Evolutionary conservation across 805 yeast genomes (phyloP).

Genomic region (Suhomyces sp.): DNA sequence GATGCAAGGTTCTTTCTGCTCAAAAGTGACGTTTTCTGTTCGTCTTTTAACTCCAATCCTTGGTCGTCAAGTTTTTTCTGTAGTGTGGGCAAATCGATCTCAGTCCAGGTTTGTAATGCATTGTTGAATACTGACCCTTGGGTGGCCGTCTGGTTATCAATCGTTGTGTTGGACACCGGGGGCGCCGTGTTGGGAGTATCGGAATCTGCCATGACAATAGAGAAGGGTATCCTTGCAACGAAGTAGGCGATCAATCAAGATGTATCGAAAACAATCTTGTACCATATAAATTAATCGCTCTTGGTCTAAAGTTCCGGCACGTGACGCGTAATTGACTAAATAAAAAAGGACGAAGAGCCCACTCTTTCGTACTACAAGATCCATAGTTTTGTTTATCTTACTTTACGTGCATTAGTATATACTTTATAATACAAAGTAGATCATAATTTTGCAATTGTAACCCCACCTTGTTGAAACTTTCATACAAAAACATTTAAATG

Average conservation of each 20-base stretch:
- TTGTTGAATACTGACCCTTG: constrained; percentile 6
- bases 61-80: constrained; percentile 75
- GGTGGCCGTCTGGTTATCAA: too few species aligned
- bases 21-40: constrained; percentile 64
- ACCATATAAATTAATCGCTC: too few species aligned
- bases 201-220: neutral
- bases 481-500: constrained; percentile 58
- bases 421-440: constrained; percentile 7
- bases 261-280: too few species aligned
- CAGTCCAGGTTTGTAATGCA: constrained; percentile 74
- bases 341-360: too few species aligned
- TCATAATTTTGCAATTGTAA: neutral
- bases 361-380: too few species aligned
- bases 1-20: constrained; percentile 76
- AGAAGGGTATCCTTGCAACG: too few species aligned
- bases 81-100: constrained; percentile 64
- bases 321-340: too few species aligned
- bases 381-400: too few species aligned
- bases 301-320: too few species aligned
- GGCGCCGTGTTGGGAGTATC: neutral
- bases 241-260: too few species aligned
- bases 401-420: constrained; percentile 12
- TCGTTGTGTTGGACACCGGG: too few species aligned
- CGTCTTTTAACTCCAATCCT: constrained; percentile 68
- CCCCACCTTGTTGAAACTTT: constrained; percentile 4